Percentiles rank a stretch among this genome's conserved stretches.
Conservation (phyloP, 106 monocot genomes). For the Dioscorea dumetorum region DNA sequence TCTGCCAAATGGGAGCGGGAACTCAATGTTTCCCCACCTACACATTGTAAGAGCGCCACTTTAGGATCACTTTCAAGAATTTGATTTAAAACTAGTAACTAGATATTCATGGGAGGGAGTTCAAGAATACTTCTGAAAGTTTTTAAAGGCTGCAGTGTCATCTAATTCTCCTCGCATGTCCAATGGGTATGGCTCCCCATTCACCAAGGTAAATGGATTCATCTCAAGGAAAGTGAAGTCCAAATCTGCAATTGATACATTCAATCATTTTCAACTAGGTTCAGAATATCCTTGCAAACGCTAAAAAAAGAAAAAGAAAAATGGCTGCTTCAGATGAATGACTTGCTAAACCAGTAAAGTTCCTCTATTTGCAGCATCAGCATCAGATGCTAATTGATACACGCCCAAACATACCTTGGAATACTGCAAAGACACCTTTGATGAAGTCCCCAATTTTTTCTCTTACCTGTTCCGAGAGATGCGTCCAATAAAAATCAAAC, state of each 20-base stretch:
- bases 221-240: conserved; percentile 97
- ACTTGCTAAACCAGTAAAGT: too few relatives aligned
- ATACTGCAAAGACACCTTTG: conserved; percentile 80
- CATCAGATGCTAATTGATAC: too few relatives aligned
- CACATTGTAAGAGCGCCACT: conserved; percentile 1
- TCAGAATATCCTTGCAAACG: too few relatives aligned
- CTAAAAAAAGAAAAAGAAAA: too few relatives aligned
- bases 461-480: conserved; percentile 40
- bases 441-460: conserved; percentile 92
- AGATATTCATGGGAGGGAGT: background rate
- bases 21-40: conserved; percentile 87
- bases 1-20: conserved; percentile 98
- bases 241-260: conserved; percentile 39
- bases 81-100: background rate
- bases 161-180: conserved; percentile 99
- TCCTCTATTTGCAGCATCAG: too few relatives aligned
- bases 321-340: too few relatives aligned
- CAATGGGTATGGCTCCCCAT: conserved; percentile 92
- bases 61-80: background rate
- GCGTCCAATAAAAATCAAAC: background rate
- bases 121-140: conserved; percentile 72
- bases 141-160: conserved; percentile 99
- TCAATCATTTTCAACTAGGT: background rate
- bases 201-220: conserved; percentile 95
- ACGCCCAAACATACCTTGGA: conserved; percentile 61